Evolutionary conservation across 208 protist genomes (phyloP).

Genomic region (Trypanosoma lewisi): DNA sequence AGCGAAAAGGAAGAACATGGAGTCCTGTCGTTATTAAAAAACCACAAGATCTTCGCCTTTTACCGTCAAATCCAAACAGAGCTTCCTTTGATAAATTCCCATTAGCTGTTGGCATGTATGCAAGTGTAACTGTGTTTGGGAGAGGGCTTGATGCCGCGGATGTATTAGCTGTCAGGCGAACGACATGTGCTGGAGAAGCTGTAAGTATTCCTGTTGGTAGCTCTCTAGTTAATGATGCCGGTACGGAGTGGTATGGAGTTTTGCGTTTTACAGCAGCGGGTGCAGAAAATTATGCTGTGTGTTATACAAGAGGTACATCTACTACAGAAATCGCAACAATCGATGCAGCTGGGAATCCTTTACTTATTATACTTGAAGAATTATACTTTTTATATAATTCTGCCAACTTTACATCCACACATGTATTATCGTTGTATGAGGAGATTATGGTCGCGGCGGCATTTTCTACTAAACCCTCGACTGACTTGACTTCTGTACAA

Average conservation of each 20-base stretch:
- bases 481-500: constrained; percentile 27
- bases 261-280: constrained; percentile 44
- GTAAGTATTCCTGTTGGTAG: constrained; percentile 43
- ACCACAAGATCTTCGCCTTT: constrained; percentile 25
- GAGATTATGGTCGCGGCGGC: constrained; percentile 56
- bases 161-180: constrained; percentile 40
- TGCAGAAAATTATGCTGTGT: constrained; percentile 47
- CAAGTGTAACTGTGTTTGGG: constrained; percentile 77
- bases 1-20: constrained; percentile 65
- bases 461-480: constrained; percentile 25
- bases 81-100: constrained; percentile 68
- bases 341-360: constrained; percentile 28
- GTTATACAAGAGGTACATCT: constrained; percentile 48
- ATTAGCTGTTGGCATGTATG: constrained; percentile 70
- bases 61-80: constrained; percentile 67
- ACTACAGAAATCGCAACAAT: constrained; percentile 68
- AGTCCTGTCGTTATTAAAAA: constrained; percentile 55
- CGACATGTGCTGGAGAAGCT: constrained; percentile 35
- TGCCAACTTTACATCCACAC: constrained; percentile 43
- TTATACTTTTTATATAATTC: constrained; percentile 65
- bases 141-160: constrained; percentile 40
- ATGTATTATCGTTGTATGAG: constrained; percentile 63
- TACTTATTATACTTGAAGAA: constrained; percentile 40
- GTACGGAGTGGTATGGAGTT: constrained; percentile 66
- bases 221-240: constrained; percentile 32